phyloP scores from a whole-genome alignment of 345 rosid genomes.

The Durio zibethinus region DNA sequence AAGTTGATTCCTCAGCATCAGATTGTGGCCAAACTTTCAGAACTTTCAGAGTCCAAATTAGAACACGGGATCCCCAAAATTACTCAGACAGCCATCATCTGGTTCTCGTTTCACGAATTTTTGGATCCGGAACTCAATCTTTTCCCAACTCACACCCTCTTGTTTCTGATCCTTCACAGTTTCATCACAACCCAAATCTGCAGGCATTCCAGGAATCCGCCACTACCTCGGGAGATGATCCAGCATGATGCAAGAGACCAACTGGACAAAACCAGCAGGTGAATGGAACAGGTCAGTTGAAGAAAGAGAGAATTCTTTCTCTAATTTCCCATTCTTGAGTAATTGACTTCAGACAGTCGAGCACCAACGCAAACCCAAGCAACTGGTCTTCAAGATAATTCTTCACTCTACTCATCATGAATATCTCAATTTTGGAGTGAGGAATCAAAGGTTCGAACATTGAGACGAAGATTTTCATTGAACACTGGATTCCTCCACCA shows the following conservation, averaged over 20 bases:
- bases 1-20: conserved; percentile 52
- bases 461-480: conserved; percentile 59
- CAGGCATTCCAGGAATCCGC: conserved; percentile 51
- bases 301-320: conserved; percentile 92
- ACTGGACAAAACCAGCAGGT: conserved; percentile 88
- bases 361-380: conserved; percentile 87
- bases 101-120: conserved; percentile 83
- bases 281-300: conserved; percentile 94
- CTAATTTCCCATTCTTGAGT: conserved; percentile 64
- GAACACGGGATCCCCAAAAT: conserved; percentile 58
- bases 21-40: conserved; percentile 54
- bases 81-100: conserved; percentile 97
- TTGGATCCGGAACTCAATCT: conserved; percentile 95
- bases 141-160: conserved; percentile 71
- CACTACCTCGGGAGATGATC: conserved; percentile 88
- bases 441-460: conserved; percentile 61
- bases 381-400: conserved; percentile 97
- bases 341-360: conserved; percentile 86
- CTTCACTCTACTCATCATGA: conserved; percentile 98
- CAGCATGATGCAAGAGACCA: conserved; percentile 74
- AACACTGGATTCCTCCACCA: conserved; percentile 96
- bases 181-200: conserved; percentile 39
- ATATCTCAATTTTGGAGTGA: conserved; percentile 89
- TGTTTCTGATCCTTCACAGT: conserved; percentile 39
- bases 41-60: conserved; percentile 57